Percentiles rank a stretch among this genome's conserved stretches.
These are phyloP conservation scores for Hortaea sp. DNA, from an alignment of 2,329 filamentous ascomycete species.

Conservation along the genomic window DNA sequence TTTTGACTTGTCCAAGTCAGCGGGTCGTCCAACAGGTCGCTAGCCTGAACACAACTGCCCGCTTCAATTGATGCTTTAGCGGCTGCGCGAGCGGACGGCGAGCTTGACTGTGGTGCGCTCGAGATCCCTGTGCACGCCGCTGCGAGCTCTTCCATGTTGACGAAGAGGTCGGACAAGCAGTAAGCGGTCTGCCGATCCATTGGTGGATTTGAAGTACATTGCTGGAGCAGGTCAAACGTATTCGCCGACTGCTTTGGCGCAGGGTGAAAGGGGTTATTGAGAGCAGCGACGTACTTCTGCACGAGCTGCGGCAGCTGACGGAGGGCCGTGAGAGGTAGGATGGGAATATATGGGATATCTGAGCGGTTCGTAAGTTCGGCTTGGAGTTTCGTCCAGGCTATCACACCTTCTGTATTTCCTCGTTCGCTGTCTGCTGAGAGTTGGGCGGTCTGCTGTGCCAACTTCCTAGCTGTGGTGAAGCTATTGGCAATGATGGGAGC, in stretches of 20 bases:
- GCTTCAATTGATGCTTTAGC: not conserved
- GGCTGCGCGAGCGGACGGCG: conserved; percentile 3
- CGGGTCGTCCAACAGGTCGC: not conserved
- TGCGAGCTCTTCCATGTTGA: conserved; percentile 13
- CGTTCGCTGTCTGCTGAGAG: not conserved
- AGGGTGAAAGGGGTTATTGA: not conserved
- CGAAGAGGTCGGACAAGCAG: conserved; percentile 17
- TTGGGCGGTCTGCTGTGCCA: not conserved
- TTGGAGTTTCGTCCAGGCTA: conserved; percentile 19
- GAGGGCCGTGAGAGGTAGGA: conserved; percentile 17
- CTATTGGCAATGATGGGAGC: not conserved
- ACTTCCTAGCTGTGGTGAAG: conserved; percentile 10
- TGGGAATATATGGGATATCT: conserved; percentile 16
- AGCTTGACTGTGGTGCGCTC: conserved; percentile 5
- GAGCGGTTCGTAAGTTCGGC: conserved; percentile 11
- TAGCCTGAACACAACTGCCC: not conserved
- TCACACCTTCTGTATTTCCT: conserved; percentile 5
- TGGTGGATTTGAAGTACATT: conserved; percentile 14
- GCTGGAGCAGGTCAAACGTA: conserved; percentile 15
- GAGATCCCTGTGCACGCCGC: conserved; percentile 5
- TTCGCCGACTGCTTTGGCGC: not conserved
- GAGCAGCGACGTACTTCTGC: conserved; percentile 7
- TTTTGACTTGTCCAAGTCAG: conserved; percentile 9
- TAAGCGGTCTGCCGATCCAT: conserved; percentile 16
- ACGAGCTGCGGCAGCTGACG: conserved; percentile 16